Base-by-base conservation (phyloP, 495 filamentous ascomycete genomes). In the Lophiotrema nucula region DNA sequence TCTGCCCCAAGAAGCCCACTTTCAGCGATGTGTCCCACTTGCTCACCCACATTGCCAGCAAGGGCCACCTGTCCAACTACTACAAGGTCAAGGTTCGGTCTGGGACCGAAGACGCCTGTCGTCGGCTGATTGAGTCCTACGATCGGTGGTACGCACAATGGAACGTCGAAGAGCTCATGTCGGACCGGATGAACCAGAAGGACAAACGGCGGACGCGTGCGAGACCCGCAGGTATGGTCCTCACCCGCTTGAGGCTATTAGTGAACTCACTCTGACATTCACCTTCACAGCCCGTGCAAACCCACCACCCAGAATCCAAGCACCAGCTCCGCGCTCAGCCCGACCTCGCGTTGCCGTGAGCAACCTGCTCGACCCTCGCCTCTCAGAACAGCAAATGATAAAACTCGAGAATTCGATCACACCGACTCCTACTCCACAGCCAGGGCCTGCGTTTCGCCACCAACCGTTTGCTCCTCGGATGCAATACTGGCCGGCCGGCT, bases 11-110 rank as follows among this genome's bases (percentile, higher is more conserved):
- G 61, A 81, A 79, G 50, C 88, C 89, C 11, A 74, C 68, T 35
- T 97, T 95, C 72, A 93, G 90, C 47, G 91, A 97, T 67, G 72
- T 89, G 27, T 95, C 90, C 15, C 91, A 96, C 65, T 76, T 96
- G 22, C 78, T 97, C 54, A 97, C 91, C 27, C 91, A 97, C 64
- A 79, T 95, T 16, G 79, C 83, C 22, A 95, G 90, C 47, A 96
- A 96, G 66, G 84, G 83, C 28, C 91, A 97, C 68, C 73, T 96
- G 11, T 80, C 88, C 15, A 76, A 87, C 60, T 79, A 85, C 45
- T 88, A 87, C 77, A 88, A 87, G 60, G 73, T 88, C 31, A 78
- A 86, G 57, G 78, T 96, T 49, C 79, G 77, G 54, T 77, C 83
- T 44, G 73, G 78, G 24, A 73, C 78, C 22, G 86, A 95, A 33